Percentiles rank a stretch among this genome's conserved stretches.
Conservation (phyloP, 2,329 filamentous ascomycete species). For the Thelonectria blattea region DNA sequence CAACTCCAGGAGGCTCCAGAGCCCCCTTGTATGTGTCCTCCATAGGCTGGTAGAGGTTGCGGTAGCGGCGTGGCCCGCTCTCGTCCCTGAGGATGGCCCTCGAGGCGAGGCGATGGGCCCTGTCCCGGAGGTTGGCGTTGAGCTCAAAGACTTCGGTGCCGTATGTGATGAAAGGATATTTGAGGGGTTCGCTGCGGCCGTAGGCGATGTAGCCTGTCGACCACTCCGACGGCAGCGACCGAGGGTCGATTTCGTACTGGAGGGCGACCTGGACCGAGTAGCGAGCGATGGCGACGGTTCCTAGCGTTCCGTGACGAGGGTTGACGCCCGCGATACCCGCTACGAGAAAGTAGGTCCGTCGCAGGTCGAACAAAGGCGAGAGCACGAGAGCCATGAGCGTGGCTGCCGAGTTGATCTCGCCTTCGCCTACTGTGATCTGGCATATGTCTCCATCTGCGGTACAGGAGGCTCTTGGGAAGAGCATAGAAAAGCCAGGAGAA, state of each 20-base stretch:
- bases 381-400: slow-evolving; percentile 69
- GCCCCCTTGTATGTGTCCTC: slow-evolving; percentile 50
- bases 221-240: slow-evolving; percentile 70
- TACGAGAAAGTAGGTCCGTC: slow-evolving; percentile 72
- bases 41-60: slow-evolving; percentile 56
- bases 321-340: slow-evolving; percentile 78
- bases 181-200: slow-evolving; percentile 58
- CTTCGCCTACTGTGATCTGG: slow-evolving; percentile 71
- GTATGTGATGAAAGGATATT: slow-evolving; percentile 66
- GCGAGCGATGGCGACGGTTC: slow-evolving; percentile 69
- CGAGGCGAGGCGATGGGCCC: slow-evolving; percentile 57
- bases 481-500: slow-evolving; percentile 67
- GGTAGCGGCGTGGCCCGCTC: slow-evolving; percentile 56
- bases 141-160: slow-evolving; percentile 75
- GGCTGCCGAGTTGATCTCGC: slow-evolving; percentile 76
- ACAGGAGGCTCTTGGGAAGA: slow-evolving; percentile 71
- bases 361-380: slow-evolving; percentile 67
- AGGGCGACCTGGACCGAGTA: slow-evolving; percentile 77
- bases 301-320: slow-evolving; percentile 69
- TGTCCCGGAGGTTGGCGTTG: slow-evolving; percentile 62
- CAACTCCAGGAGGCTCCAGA: slow-evolving; percentile 57
- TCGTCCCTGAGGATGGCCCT: slow-evolving; percentile 60
- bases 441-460: slow-evolving; percentile 66
- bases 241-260: slow-evolving; percentile 76
- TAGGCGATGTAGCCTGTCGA: slow-evolving; percentile 73